These are phyloP conservation scores for Lentithecium fluviatile DNA, from an alignment of 495 filamentous ascomycete species.

Conservation along the genomic window DNA sequence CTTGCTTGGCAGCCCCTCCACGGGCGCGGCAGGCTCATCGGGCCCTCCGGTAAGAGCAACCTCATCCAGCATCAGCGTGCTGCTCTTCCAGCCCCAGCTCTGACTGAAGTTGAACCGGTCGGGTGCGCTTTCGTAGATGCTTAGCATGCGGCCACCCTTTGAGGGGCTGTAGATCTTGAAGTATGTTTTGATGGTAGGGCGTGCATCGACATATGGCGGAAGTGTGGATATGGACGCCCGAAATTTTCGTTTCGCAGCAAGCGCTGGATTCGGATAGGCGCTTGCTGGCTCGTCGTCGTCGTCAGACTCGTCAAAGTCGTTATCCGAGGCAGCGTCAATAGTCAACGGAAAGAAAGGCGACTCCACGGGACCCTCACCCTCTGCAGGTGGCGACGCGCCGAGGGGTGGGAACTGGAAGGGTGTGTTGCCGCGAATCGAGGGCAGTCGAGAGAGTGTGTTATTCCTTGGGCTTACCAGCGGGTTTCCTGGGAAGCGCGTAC, in stretches of 20 bases:
- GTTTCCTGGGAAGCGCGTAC: conserved; percentile 14
- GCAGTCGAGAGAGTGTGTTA: background rate
- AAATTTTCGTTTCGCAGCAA: conserved; percentile 10
- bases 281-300: conserved; percentile 25
- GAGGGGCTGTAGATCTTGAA: conserved; percentile 63
- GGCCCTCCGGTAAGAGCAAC: conserved; percentile 40
- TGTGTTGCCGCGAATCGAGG: background rate
- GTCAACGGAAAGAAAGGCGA: conserved; percentile 13
- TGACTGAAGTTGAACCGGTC: conserved; percentile 64
- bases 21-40: conserved; percentile 18
- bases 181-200: conserved; percentile 61
- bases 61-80: conserved; percentile 57
- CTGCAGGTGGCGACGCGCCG: conserved; percentile 9
- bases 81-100: conserved; percentile 65
- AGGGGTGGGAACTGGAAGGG: conserved; percentile 10
- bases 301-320: conserved; percentile 4
- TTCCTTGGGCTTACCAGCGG: conserved; percentile 1
- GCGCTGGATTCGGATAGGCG: conserved; percentile 19
- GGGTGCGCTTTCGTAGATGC: conserved; percentile 58
- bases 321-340: conserved; percentile 11
- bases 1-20: conserved; percentile 35
- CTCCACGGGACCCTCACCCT: conserved; percentile 14
- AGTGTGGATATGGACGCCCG: conserved; percentile 44
- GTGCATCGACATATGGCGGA: conserved; percentile 54
- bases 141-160: conserved; percentile 57